phyloP scores from a whole-genome alignment of 2,329 filamentous ascomycete species.

The Apiospora kogelbergensis region DNA sequence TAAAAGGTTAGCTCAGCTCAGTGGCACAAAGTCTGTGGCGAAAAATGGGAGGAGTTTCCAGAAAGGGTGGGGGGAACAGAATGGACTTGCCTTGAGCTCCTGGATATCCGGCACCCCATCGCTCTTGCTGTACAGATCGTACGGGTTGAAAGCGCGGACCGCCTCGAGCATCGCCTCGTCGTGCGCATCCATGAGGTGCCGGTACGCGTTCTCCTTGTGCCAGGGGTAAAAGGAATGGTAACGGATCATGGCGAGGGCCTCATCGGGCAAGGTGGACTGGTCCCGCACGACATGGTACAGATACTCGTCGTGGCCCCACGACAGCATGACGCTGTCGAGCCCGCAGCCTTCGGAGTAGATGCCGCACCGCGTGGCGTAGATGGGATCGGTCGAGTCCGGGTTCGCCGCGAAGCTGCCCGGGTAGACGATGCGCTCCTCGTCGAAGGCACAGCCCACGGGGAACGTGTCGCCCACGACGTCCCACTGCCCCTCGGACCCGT shows the following conservation, averaged over 20 bases:
- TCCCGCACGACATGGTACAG: conserved; percentile 84
- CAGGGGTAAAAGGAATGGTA: conserved; percentile 94
- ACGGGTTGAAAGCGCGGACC: conserved; percentile 85
- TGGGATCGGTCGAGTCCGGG: conserved; percentile 68
- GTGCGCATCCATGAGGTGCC: conserved; percentile 79
- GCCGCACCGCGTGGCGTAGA: conserved; percentile 75
- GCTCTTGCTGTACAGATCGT: conserved; percentile 90
- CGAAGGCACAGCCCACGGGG: conserved; percentile 74
- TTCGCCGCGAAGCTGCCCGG: conserved; percentile 75
- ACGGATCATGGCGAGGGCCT: conserved; percentile 88
- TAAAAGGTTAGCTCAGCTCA: conserved; percentile 10
- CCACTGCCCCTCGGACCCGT: conserved; percentile 85
- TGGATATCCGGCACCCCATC: conserved; percentile 76
- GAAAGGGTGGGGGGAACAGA: background rate
- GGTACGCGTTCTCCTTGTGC: conserved; percentile 80
- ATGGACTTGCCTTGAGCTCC: conserved; percentile 64
- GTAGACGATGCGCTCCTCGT: conserved; percentile 74
- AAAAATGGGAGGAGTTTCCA: background rate
- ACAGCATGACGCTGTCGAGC: conserved; percentile 84
- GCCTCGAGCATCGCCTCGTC: conserved; percentile 79
- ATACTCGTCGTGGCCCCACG: conserved; percentile 89
- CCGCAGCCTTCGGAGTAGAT: conserved; percentile 81
- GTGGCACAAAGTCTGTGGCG: background rate
- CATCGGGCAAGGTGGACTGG: conserved; percentile 74
- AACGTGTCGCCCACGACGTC: conserved; percentile 89